phyloP scores from a whole-genome alignment of 495 filamentous ascomycete species.

The Annulohypoxylon stygium region DNA sequence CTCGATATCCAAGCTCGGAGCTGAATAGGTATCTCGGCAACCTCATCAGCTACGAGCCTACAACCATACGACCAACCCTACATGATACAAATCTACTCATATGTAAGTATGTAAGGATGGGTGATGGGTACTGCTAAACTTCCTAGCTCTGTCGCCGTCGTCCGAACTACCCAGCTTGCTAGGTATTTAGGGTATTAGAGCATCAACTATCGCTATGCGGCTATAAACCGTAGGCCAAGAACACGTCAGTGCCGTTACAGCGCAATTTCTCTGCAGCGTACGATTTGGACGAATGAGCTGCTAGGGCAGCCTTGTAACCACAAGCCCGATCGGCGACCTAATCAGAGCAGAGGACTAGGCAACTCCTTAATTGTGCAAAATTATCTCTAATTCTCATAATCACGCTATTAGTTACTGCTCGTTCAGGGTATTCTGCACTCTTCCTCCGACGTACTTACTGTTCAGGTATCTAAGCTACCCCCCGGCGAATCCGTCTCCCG shows the following conservation, averaged over 20 bases:
- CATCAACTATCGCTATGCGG: constrained; percentile 27
- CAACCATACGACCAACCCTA: too few relatives aligned
- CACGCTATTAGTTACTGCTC: not conserved
- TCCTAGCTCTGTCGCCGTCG: constrained; percentile 19
- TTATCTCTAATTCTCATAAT: constrained; percentile 14
- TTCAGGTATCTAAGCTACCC: not conserved
- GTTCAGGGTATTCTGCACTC: constrained; percentile 5
- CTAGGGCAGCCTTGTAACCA: constrained; percentile 36
- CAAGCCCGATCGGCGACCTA: constrained; percentile 48
- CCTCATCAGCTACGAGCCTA: not conserved
- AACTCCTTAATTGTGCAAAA: constrained; percentile 27
- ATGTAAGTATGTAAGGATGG: too few relatives aligned
- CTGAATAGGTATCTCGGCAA: constrained; percentile 29
- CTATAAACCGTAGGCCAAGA: constrained; percentile 17
- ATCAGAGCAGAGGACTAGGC: constrained; percentile 31
- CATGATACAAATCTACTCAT: not conserved
- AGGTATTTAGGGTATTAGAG: not conserved
- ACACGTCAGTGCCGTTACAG: constrained; percentile 45
- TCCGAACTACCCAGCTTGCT: constrained; percentile 5
- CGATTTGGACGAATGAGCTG: constrained; percentile 37
- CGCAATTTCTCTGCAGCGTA: constrained; percentile 40
- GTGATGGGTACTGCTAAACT: not conserved
- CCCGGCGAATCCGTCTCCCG: constrained; percentile 40
- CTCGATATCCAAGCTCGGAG: constrained; percentile 35
- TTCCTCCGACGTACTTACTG: not conserved